Percentiles rank a stretch among this genome's conserved stretches.
These are phyloP conservation scores for Phalaenopsis aphrodite DNA, from an alignment of 106 monocot genomes.

Conservation along the genomic window DNA sequence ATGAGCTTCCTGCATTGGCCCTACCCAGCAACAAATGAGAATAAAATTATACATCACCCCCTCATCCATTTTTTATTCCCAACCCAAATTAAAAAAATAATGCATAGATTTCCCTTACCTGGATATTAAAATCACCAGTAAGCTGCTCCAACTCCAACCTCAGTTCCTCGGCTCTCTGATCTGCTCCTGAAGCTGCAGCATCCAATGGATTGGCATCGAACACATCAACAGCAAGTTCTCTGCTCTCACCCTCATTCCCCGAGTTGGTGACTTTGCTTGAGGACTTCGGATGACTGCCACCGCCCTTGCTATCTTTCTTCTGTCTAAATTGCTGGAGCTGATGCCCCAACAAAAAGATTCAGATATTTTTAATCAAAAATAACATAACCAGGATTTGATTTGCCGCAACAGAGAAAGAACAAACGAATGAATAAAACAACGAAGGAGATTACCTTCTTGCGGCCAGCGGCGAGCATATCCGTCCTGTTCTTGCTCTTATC, in stretches of 20 bases:
- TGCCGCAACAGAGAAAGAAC: not conserved
- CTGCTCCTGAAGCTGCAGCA: not conserved
- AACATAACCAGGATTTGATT: not conserved
- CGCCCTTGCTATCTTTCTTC: slow-evolving; percentile 80
- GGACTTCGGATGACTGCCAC: slow-evolving; percentile 31
- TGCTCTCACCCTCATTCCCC: slow-evolving; percentile 16
- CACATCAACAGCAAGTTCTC: slow-evolving; percentile 1
- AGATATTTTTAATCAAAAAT: not conserved
- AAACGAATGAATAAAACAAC: not conserved
- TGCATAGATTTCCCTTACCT: slow-evolving; percentile 21
- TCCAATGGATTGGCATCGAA: not conserved
- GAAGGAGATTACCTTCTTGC: slow-evolving; percentile 56
- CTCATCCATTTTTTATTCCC: slow-evolving; percentile 10
- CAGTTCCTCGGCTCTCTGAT: not conserved
- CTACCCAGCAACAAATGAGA: slow-evolving; percentile 82
- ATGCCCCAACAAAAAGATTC: slow-evolving; percentile 2
- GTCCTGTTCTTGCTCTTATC: slow-evolving; percentile 64
- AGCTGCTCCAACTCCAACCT: slow-evolving; percentile 3
- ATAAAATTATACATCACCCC: slow-evolving; percentile 41
- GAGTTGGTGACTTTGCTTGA: slow-evolving; percentile 15
- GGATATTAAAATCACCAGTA: slow-evolving; percentile 11
- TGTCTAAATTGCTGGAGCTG: slow-evolving; percentile 92
- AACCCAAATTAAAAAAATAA: not conserved
- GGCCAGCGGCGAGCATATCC: slow-evolving; percentile 85
- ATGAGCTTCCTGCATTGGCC: slow-evolving; percentile 71